phyloP scores from a whole-genome alignment of 2,329 filamentous ascomycete species.

The Claviceps capensis region DNA sequence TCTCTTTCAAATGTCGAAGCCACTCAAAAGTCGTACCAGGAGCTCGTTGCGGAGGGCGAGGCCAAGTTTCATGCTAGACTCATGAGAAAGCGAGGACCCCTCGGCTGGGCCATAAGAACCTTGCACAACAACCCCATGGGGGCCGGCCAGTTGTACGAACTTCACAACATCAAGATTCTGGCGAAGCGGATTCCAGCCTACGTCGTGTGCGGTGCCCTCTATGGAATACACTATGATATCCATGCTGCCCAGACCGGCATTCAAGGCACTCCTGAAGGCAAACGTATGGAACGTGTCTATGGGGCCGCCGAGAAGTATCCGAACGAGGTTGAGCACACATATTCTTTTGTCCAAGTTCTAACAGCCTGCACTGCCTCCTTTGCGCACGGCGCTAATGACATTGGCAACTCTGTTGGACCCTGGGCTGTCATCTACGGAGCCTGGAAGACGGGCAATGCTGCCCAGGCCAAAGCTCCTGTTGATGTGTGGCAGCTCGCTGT shows the following conservation, averaged over 20 bases:
- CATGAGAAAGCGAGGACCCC: slow-evolving; percentile 45
- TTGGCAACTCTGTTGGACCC: slow-evolving; percentile 55
- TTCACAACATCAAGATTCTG: slow-evolving; percentile 52
- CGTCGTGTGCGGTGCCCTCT: slow-evolving; percentile 48
- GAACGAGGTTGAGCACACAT: slow-evolving; percentile 57
- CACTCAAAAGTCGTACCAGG: slow-evolving; percentile 42
- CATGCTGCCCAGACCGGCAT: slow-evolving; percentile 28
- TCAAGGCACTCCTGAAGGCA: slow-evolving; percentile 11
- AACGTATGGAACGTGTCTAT: slow-evolving; percentile 40
- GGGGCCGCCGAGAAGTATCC: slow-evolving; percentile 48
- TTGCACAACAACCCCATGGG: slow-evolving; percentile 63
- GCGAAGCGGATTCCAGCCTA: slow-evolving; percentile 55
- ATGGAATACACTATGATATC: slow-evolving; percentile 72
- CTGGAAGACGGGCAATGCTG: slow-evolving; percentile 49
- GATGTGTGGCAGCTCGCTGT: slow-evolving; percentile 67
- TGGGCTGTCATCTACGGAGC: slow-evolving; percentile 57
- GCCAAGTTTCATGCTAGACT: slow-evolving; percentile 51
- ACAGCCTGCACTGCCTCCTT: slow-evolving; percentile 62
- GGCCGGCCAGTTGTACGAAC: slow-evolving; percentile 59
- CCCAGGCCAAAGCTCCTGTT: slow-evolving; percentile 49
- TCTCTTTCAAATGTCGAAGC: slow-evolving; percentile 27
- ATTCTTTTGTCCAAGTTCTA: slow-evolving; percentile 52
- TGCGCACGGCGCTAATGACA: slow-evolving; percentile 65
- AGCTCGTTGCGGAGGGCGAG: slow-evolving; percentile 43
- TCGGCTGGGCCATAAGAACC: slow-evolving; percentile 71